phyloP scores from a whole-genome alignment of 495 filamentous ascomycete species.

The Talaromyces adpressus region DNA sequence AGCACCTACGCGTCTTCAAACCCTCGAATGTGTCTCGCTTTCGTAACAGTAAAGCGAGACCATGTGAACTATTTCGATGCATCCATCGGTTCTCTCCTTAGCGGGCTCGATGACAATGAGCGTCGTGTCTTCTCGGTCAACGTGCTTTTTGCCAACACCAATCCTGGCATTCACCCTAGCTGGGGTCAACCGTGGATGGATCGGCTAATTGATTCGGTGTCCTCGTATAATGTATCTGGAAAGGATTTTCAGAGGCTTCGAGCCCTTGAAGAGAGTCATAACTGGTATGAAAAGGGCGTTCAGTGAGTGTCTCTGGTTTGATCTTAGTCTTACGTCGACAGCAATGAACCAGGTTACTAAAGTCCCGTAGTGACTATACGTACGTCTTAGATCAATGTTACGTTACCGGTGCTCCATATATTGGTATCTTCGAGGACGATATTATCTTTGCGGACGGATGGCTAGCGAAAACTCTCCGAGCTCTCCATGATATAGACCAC shows the following conservation, averaged over 20 bases:
- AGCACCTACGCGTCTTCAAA: conserved; percentile 2
- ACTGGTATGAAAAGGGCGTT: conserved; percentile 23
- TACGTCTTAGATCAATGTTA: conserved; percentile 35
- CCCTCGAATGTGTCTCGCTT: conserved; percentile 22
- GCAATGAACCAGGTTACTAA: neutral
- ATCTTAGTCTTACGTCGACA: neutral
- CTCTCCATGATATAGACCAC: conserved; percentile 23
- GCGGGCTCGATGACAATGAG: conserved; percentile 37
- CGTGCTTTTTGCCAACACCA: conserved; percentile 43
- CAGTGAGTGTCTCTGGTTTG: conserved; percentile 16
- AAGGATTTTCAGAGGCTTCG: conserved; percentile 8
- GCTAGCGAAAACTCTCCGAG: conserved; percentile 32
- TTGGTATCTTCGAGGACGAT: conserved; percentile 40
- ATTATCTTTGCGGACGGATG: conserved; percentile 41
- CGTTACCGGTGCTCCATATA: conserved; percentile 30
- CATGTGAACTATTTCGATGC: conserved; percentile 35
- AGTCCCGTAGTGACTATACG: conserved; percentile 27
- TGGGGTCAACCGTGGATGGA: conserved; percentile 43
- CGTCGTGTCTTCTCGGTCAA: conserved; percentile 36
- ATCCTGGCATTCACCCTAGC: conserved; percentile 39
- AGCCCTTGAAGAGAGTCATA: conserved; percentile 15
- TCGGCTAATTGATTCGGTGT: conserved; percentile 23
- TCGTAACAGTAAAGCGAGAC: conserved; percentile 23
- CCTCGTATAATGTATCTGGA: neutral
- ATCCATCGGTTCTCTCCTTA: conserved; percentile 44